phyloP scores from a whole-genome alignment of 768 basidiomycete species.

The Russula emetica region DNA sequence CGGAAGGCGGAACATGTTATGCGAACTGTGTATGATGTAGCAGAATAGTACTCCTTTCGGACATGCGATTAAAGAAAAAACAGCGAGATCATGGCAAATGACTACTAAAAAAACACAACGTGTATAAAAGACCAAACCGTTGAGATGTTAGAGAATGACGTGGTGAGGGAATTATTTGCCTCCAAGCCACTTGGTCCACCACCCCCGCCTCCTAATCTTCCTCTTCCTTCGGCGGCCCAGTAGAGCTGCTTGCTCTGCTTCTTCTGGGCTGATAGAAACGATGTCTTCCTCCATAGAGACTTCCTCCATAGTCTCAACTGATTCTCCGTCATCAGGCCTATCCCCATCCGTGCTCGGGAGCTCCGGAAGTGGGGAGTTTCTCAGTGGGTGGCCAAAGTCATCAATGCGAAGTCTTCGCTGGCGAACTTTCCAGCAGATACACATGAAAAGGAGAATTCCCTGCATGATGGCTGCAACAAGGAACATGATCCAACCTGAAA shows the following conservation, averaged over 20 bases:
- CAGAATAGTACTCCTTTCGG: conserved; percentile 28
- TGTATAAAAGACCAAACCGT: not conserved
- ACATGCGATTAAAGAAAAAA: not conserved
- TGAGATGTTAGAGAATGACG: not conserved
- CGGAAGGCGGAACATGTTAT: conserved; percentile 74
- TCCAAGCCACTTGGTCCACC: conserved; percentile 17
- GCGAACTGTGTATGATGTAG: conserved; percentile 57
- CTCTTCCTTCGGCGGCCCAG: conserved; percentile 11
- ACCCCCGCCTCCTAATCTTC: conserved; percentile 10
- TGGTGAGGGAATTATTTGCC: not conserved
- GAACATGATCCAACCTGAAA: conserved; percentile 72
- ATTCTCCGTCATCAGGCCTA: conserved; percentile 22
- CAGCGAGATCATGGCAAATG: not conserved
- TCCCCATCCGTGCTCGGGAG: conserved; percentile 15
- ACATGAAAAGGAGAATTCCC: conserved; percentile 75
- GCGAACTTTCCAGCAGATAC: conserved; percentile 76
- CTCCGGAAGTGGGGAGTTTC: conserved; percentile 21
- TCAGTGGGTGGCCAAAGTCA: conserved; percentile 74
- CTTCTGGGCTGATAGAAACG: conserved; percentile 11
- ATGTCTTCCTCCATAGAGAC: conserved; percentile 28
- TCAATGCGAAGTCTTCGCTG: conserved; percentile 74
- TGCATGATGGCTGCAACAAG: conserved; percentile 84
- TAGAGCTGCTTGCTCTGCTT: conserved; percentile 16
- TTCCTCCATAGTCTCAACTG: conserved; percentile 25
- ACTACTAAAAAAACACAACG: not conserved